Percentiles rank a stretch among this genome's conserved stretches.
Evolutionary conservation across 805 yeast species (phyloP).

Genomic region (Schizosaccharomyces cryophilus): DNA sequence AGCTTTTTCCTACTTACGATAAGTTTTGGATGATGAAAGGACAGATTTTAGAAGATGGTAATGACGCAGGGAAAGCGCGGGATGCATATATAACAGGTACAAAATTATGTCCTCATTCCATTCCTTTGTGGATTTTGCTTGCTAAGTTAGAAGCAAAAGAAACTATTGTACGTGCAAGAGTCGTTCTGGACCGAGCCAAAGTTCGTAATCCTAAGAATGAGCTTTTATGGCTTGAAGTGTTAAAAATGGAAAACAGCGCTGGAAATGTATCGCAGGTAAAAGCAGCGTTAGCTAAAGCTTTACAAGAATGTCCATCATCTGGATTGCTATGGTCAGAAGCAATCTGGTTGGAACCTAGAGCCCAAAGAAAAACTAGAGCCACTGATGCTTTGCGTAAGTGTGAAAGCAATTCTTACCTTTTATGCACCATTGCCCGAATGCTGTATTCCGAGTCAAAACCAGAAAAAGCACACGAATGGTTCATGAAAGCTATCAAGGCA

Average conservation of each 20-base stretch:
- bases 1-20: slow-evolving; percentile 22
- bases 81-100: slow-evolving; percentile 27
- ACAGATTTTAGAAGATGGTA: slow-evolving; percentile 22
- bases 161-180: slow-evolving; percentile 35
- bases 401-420: slow-evolving; percentile 30
- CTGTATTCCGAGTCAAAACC: slow-evolving; percentile 43
- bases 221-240: slow-evolving; percentile 31
- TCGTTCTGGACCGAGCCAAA: slow-evolving; percentile 44
- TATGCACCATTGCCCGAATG: slow-evolving; percentile 38
- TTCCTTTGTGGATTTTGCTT: slow-evolving; percentile 30
- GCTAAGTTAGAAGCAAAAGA: slow-evolving; percentile 25
- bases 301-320: slow-evolving; percentile 32
- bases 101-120: slow-evolving; percentile 20
- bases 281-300: slow-evolving; percentile 30
- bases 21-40: slow-evolving; percentile 40
- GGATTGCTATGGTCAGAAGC: slow-evolving; percentile 43
- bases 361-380: slow-evolving; percentile 30
- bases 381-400: slow-evolving; percentile 51
- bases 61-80: slow-evolving; percentile 20
- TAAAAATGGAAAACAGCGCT: slow-evolving; percentile 29
- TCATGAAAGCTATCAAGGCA: slow-evolving; percentile 37
- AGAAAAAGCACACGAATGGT: slow-evolving; percentile 45
- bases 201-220: slow-evolving; percentile 26
- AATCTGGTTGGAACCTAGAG: slow-evolving; percentile 21
- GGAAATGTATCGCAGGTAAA: slow-evolving; percentile 29